Percentiles rank a stretch among this genome's conserved stretches.
phyloP scores from a whole-genome alignment of 169 alveolate genomes.

The Amoebophrya sp. region DNA sequence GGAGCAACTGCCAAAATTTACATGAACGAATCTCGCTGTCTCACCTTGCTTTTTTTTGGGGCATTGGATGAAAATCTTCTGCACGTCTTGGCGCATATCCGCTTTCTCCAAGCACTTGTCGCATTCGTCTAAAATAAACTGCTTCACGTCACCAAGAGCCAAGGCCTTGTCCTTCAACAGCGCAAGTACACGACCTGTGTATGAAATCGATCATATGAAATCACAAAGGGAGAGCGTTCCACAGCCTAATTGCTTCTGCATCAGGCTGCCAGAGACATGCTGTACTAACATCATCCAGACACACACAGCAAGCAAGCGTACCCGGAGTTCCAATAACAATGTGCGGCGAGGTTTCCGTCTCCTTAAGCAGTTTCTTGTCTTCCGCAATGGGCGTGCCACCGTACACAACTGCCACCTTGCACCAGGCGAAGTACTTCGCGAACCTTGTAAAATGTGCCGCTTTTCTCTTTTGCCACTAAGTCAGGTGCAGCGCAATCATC shows the following conservation, averaged over 20 bases:
- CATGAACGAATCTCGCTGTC: too few species aligned
- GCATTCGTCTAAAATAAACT: constrained; percentile 98
- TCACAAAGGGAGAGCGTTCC: too few species aligned
- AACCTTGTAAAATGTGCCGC: too few species aligned
- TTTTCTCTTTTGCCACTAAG: too few species aligned
- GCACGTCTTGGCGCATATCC: constrained; percentile 98
- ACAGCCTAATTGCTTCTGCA: too few species aligned
- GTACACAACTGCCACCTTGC: constrained; percentile 92
- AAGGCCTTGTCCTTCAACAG: constrained; percentile 83
- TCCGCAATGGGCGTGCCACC: constrained; percentile 95
- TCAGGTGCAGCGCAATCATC: too few species aligned
- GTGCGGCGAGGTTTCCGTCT: constrained; percentile 86
- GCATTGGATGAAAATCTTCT: constrained; percentile 90
- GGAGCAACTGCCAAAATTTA: too few species aligned
- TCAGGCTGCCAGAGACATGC: too few species aligned
- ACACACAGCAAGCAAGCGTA: too few species aligned
- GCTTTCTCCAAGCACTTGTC: constrained; percentile 97
- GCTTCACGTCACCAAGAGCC: constrained; percentile 82
- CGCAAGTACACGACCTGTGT: constrained; percentile 83
- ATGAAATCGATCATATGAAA: too few species aligned
- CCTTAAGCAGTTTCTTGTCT: constrained; percentile 88
- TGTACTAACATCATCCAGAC: too few species aligned
- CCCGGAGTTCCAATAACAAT: constrained; percentile 99
- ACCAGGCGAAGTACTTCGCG: constrained; percentile 86
- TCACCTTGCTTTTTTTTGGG: constrained; percentile 96